Base-by-base conservation (phyloP, 2,329 filamentous ascomycete genomes). In the Thielaviopsis ethacetica region DNA sequence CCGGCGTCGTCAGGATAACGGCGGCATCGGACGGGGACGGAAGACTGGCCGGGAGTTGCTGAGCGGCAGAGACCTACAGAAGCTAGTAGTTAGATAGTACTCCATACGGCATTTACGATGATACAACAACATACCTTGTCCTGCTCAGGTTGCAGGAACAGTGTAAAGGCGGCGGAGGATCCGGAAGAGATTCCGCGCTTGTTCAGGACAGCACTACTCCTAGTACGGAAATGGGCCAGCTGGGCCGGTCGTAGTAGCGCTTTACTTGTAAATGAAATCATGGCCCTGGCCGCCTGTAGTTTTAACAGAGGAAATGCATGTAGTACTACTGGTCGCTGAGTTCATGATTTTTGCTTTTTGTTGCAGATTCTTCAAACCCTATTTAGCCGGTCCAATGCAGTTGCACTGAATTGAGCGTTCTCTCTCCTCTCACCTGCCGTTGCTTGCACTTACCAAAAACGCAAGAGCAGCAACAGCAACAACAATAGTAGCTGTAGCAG, bases 1-100 rank as follows among this genome's bases (percentile, higher is more conserved):
- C 66, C 24, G 71, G 73, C 21, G 78, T 79, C 19, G 73, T 73
- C 10, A 82, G 69, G 19, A 82, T 68, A 22, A 80, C 72, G 5
- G 57, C 50, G 17, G 57, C 49, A 30, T 54, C 30, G 17, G 49
- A 56, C 6, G 56, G 24, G 21, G 51, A 24, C 30, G 52, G 6
- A 2, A 44, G 17, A 13, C 12, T 6, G 17, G 27, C n/a, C 7
- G 24, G 17, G 30, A 60, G 50, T 17, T 54, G 34, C 3, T 57
- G 19, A 7, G 54, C 30, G 17, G 27, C 59, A 47, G 50, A n/a
- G 50, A 13, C n/a, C 59, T 60, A 47, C 17, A 26, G 17, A n/a
- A 10, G 7, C 2, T 17, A n/a, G 6, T n/a, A 49, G 44, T 21
- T 10, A 10, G n/a, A 19, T n/a, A n/a, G n/a, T n/a, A n/a, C n/a